These are phyloP conservation scores for Citrullus mucosospermus DNA, from an alignment of 306 rosid genomes.

Conservation along the genomic window DNA sequence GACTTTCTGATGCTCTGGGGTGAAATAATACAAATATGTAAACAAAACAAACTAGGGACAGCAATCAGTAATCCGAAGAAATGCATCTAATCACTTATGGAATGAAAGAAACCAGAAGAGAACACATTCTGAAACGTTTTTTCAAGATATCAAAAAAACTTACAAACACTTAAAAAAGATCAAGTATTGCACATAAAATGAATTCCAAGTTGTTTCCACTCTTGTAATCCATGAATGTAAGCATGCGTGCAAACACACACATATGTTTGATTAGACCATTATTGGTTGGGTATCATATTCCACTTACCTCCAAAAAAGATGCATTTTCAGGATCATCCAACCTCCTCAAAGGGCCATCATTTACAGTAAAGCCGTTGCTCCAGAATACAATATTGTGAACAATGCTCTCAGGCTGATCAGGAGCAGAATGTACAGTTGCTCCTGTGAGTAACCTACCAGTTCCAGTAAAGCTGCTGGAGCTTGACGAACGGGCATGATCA, in stretches of 20 bases:
- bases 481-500: slow-evolving; percentile 53
- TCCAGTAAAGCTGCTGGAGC: slow-evolving; percentile 82
- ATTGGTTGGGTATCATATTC: not conserved
- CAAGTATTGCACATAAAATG: not conserved
- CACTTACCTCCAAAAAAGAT: slow-evolving; percentile 66
- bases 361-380: slow-evolving; percentile 79
- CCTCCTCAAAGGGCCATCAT: slow-evolving; percentile 90
- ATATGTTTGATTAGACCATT: not conserved
- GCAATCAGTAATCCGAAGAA: not conserved
- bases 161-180: not conserved
- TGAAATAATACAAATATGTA: not conserved
- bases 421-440: slow-evolving; percentile 50
- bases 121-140: not conserved
- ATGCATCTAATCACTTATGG: not conserved
- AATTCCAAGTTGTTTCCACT: not conserved
- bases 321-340: slow-evolving; percentile 97
- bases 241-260: not conserved
- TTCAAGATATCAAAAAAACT: not conserved
- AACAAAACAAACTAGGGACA: not conserved
- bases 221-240: not conserved
- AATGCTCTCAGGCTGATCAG: slow-evolving; percentile 69
- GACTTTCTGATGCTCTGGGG: slow-evolving; percentile 83
- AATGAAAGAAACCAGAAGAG: not conserved
- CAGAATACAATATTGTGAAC: slow-evolving; percentile 89
- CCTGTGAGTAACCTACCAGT: slow-evolving; percentile 86